Conservation (phyloP, 176 grass and related monocot species). For the Aegilops umbellulata region DNA sequence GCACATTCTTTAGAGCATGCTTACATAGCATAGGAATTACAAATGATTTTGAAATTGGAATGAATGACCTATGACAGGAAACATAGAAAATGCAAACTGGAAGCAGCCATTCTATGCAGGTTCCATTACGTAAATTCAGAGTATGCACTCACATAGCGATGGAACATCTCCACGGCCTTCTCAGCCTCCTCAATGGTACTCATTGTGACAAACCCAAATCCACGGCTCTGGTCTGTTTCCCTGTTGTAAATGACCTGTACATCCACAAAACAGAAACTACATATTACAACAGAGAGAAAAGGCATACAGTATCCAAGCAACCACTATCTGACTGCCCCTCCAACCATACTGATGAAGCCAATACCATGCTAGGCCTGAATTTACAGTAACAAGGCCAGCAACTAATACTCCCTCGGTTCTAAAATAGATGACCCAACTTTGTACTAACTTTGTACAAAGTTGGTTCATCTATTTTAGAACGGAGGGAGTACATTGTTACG, state of each 20-base stretch:
- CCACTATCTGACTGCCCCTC: not conserved
- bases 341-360: not conserved
- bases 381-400: not conserved
- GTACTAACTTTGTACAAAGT: too few relatives aligned
- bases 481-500: not conserved
- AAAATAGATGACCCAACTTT: too few relatives aligned
- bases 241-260: constrained; percentile 83
- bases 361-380: not conserved
- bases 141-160: constrained; percentile 66
- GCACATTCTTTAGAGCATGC: not conserved
- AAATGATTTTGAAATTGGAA: not conserved
- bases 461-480: too few relatives aligned
- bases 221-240: constrained; percentile 71
- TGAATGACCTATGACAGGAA: not conserved
- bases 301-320: not conserved
- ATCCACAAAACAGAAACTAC: not conserved
- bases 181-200: constrained; percentile 86
- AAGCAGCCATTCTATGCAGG: not conserved
- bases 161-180: constrained; percentile 76
- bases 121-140: not conserved
- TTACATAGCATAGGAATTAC: not conserved
- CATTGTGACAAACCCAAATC: constrained; percentile 88
- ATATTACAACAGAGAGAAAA: not conserved
- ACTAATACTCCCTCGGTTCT: too few relatives aligned
- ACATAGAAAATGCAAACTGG: not conserved